phyloP scores from a whole-genome alignment of 495 filamentous ascomycete species.

The Rusavskia elegans region DNA sequence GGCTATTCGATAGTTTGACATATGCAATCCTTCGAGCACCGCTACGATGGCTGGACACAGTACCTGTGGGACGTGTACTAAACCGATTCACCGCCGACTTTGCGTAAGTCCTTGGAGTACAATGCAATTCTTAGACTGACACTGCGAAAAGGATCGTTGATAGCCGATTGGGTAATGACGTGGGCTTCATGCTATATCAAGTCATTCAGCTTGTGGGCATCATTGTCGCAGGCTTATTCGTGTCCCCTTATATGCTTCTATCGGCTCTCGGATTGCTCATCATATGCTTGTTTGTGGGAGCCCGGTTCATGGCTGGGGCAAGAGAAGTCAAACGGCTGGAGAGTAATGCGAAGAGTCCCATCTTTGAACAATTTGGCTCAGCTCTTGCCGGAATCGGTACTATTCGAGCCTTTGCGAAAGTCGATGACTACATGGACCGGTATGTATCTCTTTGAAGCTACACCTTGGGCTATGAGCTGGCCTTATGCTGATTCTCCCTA shows the following conservation, averaged over 20 bases:
- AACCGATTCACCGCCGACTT: conserved; percentile 76
- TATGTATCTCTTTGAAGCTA: not conserved
- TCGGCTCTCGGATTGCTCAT: conserved; percentile 35
- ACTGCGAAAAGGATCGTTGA: conserved; percentile 32
- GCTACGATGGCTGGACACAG: conserved; percentile 65
- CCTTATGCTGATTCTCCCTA: not conserved
- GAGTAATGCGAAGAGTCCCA: conserved; percentile 47
- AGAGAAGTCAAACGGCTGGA: conserved; percentile 60
- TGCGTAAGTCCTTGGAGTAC: conserved; percentile 12
- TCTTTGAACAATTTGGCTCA: conserved; percentile 55
- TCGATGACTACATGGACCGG: conserved; percentile 38
- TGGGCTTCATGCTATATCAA: conserved; percentile 38
- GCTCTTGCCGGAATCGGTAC: conserved; percentile 48
- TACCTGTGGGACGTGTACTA: conserved; percentile 59
- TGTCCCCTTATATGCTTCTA: conserved; percentile 46
- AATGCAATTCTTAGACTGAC: too few relatives aligned
- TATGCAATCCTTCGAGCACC: conserved; percentile 53
- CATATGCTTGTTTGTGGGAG: conserved; percentile 36
- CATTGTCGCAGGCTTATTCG: conserved; percentile 41
- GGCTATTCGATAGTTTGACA: conserved; percentile 47
- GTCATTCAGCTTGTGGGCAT: conserved; percentile 39
- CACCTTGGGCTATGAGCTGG: not conserved
- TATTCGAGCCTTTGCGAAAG: conserved; percentile 52
- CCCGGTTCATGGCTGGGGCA: conserved; percentile 48
- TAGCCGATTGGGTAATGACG: conserved; percentile 40